Conservation (phyloP, 2,329 filamentous ascomycete species). For the Fusarium sp. region DNA sequence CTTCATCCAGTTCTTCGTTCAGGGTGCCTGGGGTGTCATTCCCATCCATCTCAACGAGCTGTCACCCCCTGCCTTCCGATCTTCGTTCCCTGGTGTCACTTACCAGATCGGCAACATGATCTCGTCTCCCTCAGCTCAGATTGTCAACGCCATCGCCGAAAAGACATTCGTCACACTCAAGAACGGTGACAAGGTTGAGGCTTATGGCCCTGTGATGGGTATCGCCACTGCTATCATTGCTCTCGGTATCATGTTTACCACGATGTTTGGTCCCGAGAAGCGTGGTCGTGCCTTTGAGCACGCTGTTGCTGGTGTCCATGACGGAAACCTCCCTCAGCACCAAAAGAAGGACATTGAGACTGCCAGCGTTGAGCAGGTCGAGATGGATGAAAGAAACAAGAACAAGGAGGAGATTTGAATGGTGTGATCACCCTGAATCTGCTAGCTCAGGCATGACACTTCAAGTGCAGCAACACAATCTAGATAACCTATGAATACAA, state of each 20-base stretch:
- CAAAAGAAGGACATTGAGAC: conserved; percentile 43
- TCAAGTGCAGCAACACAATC: not conserved
- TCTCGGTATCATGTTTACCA: conserved; percentile 72
- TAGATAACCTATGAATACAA: conserved; percentile 8
- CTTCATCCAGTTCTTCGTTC: conserved; percentile 75
- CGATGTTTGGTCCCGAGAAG: conserved; percentile 78
- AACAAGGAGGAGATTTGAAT: conserved; percentile 8
- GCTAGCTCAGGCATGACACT: not conserved
- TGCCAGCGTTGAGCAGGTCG: conserved; percentile 38
- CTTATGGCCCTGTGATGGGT: conserved; percentile 80
- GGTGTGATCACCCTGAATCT: not conserved
- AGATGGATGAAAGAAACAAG: conserved; percentile 32
- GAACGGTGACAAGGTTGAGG: conserved; percentile 67
- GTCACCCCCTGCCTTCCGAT: conserved; percentile 74
- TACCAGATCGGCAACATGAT: conserved; percentile 83
- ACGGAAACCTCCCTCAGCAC: conserved; percentile 15
- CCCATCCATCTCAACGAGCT: conserved; percentile 80
- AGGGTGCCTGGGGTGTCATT: conserved; percentile 73
- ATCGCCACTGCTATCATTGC: conserved; percentile 81
- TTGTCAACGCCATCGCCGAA: conserved; percentile 79
- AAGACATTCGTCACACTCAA: conserved; percentile 62
- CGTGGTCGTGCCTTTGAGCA: conserved; percentile 75
- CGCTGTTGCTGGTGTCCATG: conserved; percentile 53
- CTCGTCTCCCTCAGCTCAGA: conserved; percentile 76
- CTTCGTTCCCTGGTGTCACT: conserved; percentile 74